A percentile compares a stretch with the other conserved stretches of the same genome.
phyloP scores from a whole-genome alignment of 495 filamentous ascomycete species.

The Neurospora sp. region DNA sequence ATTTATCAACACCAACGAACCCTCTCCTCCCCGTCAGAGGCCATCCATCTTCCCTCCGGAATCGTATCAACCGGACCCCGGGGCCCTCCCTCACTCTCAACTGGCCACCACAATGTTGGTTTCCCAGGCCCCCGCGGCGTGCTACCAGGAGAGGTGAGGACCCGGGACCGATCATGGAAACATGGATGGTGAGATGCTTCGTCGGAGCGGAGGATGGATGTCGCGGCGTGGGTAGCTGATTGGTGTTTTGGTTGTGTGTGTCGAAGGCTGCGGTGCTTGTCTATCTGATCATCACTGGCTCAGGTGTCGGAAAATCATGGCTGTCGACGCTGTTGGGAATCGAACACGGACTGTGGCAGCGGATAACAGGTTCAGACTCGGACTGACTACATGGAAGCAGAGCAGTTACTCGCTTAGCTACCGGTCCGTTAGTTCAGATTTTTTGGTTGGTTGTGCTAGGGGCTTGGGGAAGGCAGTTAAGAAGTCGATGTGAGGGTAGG shows the following conservation, averaged over 20 bases:
- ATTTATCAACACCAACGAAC: not conserved
- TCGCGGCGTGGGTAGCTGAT: too few relatives aligned
- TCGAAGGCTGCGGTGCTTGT: too few relatives aligned
- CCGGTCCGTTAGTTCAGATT: not conserved
- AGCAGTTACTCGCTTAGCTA: not conserved
- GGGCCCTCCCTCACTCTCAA: too few relatives aligned
- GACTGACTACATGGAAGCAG: not conserved
- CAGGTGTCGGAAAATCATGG: not conserved
- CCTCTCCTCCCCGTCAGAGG: too few relatives aligned
- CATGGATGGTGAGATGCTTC: not conserved
- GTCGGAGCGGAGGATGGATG: too few relatives aligned
- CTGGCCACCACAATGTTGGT: too few relatives aligned
- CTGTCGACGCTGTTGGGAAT: not conserved
- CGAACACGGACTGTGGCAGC: not conserved
- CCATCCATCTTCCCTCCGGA: too few relatives aligned
- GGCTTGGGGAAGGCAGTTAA: not conserved
- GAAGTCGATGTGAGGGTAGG: not conserved
- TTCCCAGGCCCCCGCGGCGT: too few relatives aligned
- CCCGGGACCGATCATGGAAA: not conserved
- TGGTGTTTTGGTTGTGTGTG: too few relatives aligned
- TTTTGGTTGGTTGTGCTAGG: not conserved
- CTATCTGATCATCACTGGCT: not conserved
- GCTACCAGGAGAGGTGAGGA: too few relatives aligned
- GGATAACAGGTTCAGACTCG: not conserved
- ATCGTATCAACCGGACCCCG: too few relatives aligned